Evolutionary conservation across 768 basidiomycete species (phyloP).

Genomic region (Termitomyces sp.): DNA sequence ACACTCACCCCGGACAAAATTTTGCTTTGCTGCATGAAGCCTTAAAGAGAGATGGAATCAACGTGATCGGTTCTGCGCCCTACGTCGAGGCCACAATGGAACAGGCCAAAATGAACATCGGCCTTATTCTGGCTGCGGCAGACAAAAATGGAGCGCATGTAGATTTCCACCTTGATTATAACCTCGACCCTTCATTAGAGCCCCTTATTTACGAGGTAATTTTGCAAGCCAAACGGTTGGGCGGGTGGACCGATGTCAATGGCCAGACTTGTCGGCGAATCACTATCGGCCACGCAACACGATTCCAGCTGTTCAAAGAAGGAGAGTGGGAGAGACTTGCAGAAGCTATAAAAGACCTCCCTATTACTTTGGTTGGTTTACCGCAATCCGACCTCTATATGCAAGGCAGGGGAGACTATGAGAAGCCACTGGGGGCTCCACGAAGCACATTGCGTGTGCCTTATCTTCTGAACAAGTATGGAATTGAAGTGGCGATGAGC

Average conservation of each 20-base stretch:
- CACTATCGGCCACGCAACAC: conserved; percentile 59
- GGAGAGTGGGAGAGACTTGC: conserved; percentile 42
- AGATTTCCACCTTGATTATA: conserved; percentile 71
- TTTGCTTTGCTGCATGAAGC: conserved; percentile 42
- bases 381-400: conserved; percentile 69
- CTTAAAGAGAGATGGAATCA: conserved; percentile 34
- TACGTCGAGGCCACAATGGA: conserved; percentile 53
- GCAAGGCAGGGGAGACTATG: conserved; percentile 44
- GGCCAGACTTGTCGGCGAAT: conserved; percentile 34
- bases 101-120: conserved; percentile 51
- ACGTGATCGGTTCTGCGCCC: conserved; percentile 60
- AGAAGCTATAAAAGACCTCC: conserved; percentile 38
- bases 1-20: conserved; percentile 39
- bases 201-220: conserved; percentile 58
- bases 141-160: conserved; percentile 35
- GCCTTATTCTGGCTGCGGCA: conserved; percentile 47
- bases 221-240: conserved; percentile 27
- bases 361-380: conserved; percentile 52
- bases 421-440: conserved; percentile 38
- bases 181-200: conserved; percentile 45
- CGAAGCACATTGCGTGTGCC: conserved; percentile 55
- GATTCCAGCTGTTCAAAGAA: conserved; percentile 47
- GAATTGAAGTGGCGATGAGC: conserved; percentile 49
- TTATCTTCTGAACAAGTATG: conserved; percentile 38
- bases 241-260: conserved; percentile 13